Conservation (phyloP, 2,329 filamentous ascomycete species). For the Purpureocillium takamizusanense region DNA sequence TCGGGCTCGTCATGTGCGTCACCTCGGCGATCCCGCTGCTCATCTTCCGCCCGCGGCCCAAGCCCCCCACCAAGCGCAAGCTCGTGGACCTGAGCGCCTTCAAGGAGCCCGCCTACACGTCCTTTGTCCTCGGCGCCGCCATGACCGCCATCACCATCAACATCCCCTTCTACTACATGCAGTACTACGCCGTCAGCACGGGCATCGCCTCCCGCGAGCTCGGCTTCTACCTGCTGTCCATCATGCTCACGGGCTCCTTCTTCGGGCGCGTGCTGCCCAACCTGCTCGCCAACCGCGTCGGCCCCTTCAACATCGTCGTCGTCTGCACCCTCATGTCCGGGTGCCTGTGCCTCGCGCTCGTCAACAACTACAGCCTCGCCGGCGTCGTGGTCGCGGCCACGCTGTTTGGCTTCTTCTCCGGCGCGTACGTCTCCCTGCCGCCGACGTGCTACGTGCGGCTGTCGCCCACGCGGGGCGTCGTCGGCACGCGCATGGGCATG, state of each 20-base stretch:
- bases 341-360: conserved; percentile 28
- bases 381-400: conserved; percentile 30
- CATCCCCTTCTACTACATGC: conserved; percentile 38
- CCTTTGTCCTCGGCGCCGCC: conserved; percentile 25
- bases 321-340: conserved; percentile 22
- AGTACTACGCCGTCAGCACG: conserved; percentile 30
- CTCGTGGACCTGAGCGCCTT: conserved; percentile 25
- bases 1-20: conserved; percentile 27
- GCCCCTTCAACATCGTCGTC: conserved; percentile 29
- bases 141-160: conserved; percentile 20
- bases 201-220: conserved; percentile 23
- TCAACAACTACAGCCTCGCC: conserved; percentile 23
- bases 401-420: conserved; percentile 36
- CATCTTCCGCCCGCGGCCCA: too few relatives aligned
- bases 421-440: conserved; percentile 33
- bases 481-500: conserved; percentile 29
- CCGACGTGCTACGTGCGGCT: conserved; percentile 28
- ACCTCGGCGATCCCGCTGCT: conserved; percentile 19
- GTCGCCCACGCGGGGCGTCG: conserved; percentile 23
- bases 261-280: conserved; percentile 35
- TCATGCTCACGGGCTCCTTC: conserved; percentile 36
- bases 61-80: conserved; percentile 13
- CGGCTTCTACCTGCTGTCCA: conserved; percentile 31
- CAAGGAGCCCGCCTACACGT: conserved; percentile 26
- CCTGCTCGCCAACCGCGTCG: conserved; percentile 31